Conservation (phyloP, 768 basidiomycete species). For the Russula vinacea region DNA sequence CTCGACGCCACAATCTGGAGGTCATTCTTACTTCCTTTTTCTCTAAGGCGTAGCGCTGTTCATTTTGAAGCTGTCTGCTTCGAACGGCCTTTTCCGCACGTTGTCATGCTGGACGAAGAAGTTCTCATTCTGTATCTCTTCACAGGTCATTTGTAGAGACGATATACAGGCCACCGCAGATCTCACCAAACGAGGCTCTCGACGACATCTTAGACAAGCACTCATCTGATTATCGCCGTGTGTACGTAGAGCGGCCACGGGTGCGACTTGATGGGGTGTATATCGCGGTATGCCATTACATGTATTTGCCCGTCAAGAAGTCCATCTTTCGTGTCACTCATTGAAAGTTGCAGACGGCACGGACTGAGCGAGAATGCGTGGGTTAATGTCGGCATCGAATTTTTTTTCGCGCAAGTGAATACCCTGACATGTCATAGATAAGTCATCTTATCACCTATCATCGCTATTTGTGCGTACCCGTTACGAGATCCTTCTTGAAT, state of each 20-base stretch:
- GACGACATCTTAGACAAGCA: slow-evolving; percentile 45
- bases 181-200: slow-evolving; percentile 52
- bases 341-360: slow-evolving; percentile 47
- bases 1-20: slow-evolving; percentile 75
- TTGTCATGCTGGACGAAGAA: not conserved
- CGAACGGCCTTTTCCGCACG: not conserved
- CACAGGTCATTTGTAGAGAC: slow-evolving; percentile 58
- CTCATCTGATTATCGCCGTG: slow-evolving; percentile 67
- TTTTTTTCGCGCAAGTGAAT: slow-evolving; percentile 4
- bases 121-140: slow-evolving; percentile 22
- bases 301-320: slow-evolving; percentile 46
- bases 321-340: slow-evolving; percentile 18
- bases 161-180: slow-evolving; percentile 75
- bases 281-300: slow-evolving; percentile 87
- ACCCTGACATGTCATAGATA: slow-evolving; percentile 45
- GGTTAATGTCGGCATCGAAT: slow-evolving; percentile 63
- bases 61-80: not conserved
- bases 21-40: slow-evolving; percentile 38
- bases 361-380: slow-evolving; percentile 83
- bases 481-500: not conserved
- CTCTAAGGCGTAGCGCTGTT: not conserved
- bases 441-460: slow-evolving; percentile 89
- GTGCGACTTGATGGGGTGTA: slow-evolving; percentile 86
- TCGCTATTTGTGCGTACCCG: slow-evolving; percentile 70
- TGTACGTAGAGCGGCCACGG: slow-evolving; percentile 82